Conservation (phyloP, 108 stramenopile genomes). For the Bacterosira constricta region DNA sequence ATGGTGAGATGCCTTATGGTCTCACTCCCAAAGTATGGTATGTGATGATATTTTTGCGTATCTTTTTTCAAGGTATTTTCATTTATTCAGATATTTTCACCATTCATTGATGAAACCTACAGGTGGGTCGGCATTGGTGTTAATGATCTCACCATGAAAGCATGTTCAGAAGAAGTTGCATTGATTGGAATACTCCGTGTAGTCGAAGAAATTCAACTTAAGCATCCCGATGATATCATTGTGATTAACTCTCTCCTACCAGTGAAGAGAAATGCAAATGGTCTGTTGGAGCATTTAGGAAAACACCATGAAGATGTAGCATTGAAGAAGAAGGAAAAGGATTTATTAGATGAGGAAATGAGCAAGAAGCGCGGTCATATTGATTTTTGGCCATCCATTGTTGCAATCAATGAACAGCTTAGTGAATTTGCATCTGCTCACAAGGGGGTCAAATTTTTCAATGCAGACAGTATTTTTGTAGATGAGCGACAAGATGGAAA, state of each 20-base stretch:
- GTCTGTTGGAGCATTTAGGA: conserved; percentile 40
- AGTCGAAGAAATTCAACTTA: conserved; percentile 59
- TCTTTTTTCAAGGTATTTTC: conserved; percentile 1
- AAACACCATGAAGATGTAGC: conserved; percentile 43
- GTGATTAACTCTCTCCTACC: conserved; percentile 74
- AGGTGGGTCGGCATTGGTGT: conserved; percentile 65
- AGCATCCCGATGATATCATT: conserved; percentile 51
- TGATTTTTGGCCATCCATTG: conserved; percentile 78
- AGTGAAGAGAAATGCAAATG: conserved; percentile 33
- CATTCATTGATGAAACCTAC: too few species aligned
- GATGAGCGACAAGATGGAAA: conserved; percentile 46
- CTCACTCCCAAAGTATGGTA: conserved; percentile 51
- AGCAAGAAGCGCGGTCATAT: conserved; percentile 24
- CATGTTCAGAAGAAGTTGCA: conserved; percentile 74
- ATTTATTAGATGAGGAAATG: conserved; percentile 36
- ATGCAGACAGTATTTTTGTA: conserved; percentile 73
- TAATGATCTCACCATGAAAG: conserved; percentile 64
- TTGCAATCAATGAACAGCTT: conserved; percentile 69
- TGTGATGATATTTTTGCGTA: too few species aligned
- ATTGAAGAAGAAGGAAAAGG: conserved; percentile 36
- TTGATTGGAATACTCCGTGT: conserved; percentile 65
- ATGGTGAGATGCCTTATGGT: conserved; percentile 68
- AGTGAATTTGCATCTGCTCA: conserved; percentile 61
- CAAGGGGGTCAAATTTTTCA: conserved; percentile 66
- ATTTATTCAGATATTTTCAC: conserved; percentile 7